Base-by-base conservation (phyloP, 352 stramenopile species). In the Phytophthora idaei region DNA sequence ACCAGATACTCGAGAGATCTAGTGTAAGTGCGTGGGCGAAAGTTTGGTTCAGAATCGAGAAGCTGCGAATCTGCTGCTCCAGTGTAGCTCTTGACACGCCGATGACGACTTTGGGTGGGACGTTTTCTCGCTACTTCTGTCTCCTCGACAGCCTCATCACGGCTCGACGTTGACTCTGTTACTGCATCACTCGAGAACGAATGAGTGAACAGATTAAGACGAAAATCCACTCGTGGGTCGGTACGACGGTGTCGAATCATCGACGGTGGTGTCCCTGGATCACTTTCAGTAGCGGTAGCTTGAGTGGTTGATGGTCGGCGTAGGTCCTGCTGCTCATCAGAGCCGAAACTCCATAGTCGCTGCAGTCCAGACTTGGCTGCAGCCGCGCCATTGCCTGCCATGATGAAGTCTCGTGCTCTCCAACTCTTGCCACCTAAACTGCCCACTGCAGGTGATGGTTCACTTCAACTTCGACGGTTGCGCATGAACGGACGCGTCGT, bases 1-100 rank as follows among this genome's bases (percentile, higher is more conserved):
- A 94, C 87, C 29, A 94, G 61, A 64, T 86, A 93, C 8, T 81
- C 85, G 9, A 94, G 51, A 4, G 87, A 94, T 55, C 91, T 93
- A 9, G 84, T 94, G 65, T 94, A 93, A 42, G 84, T 85, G 6
- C 81, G 78, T 12, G 78, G 74, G 0, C 86, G 77, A 45, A 83
- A 76, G 5, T 52, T 31, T 45, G 57, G 51, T 15, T 51, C 61
- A 29, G 63, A 66, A 9, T 77, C 69, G 1, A 57, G 12, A 3
- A 68, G 37, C 6, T 74, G 53, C 67, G 73, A 83, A 11, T 74
- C 56, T 6, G 66, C 53, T n/a, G 73, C 51, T 2, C 61, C 68
- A 25, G 72, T 68, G 60, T 82, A 87, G 59, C 80, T 88, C 58
- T 88, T 88, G 0, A 86, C 76, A 48, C 82, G 77, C 1, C 73